Conservation (phyloP, 73 alveolate genomes). For the Stentor roeselii region DNA sequence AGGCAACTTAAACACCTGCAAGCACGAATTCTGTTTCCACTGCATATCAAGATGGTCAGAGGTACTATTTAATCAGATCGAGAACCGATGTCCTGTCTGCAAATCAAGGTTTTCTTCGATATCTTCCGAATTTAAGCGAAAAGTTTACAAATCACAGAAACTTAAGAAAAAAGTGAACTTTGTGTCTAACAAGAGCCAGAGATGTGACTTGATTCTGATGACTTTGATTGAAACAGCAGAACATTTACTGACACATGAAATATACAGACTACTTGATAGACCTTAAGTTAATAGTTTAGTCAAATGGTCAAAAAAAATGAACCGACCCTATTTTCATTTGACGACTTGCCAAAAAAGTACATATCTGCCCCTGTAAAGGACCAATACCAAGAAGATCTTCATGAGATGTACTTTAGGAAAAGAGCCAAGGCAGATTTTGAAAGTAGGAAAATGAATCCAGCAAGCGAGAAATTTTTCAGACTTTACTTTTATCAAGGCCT, state of each 20-base stretch:
- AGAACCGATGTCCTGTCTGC: slow-evolving; percentile 21
- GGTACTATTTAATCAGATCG: slow-evolving; percentile 11
- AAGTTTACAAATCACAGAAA: background rate
- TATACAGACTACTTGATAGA: background rate
- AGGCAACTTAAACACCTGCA: slow-evolving; percentile 3
- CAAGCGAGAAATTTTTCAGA: background rate
- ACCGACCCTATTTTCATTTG: background rate
- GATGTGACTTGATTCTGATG: background rate
- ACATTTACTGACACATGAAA: background rate
- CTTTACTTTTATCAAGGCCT: background rate
- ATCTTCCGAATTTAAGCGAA: background rate
- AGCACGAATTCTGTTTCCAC: background rate
- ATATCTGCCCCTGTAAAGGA: background rate
- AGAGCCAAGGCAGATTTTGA: background rate
- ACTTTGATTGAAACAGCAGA: background rate
- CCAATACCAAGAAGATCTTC: background rate
- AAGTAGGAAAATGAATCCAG: background rate
- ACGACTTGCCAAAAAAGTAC: background rate
- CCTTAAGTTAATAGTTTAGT: background rate
- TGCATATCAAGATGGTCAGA: slow-evolving; percentile 20
- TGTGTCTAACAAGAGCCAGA: background rate
- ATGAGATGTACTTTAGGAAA: background rate
- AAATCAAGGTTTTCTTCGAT: background rate
- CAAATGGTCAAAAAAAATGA: background rate
- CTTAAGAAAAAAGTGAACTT: background rate